These are phyloP conservation scores for Grosmannia serpens DNA, from an alignment of 2,329 filamentous ascomycete genomes.

Conservation along the genomic window DNA sequence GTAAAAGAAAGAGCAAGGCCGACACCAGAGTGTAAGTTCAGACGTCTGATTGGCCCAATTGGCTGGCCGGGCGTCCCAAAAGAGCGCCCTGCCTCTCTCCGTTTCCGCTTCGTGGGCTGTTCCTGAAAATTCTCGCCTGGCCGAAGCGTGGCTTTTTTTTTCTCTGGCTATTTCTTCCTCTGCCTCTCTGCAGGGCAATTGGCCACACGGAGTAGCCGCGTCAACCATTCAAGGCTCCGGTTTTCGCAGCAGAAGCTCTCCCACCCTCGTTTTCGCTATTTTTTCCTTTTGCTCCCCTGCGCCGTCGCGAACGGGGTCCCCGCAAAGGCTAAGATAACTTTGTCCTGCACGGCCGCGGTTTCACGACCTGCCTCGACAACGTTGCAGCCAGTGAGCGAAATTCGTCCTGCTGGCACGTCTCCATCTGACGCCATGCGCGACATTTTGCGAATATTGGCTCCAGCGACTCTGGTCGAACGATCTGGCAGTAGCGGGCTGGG, in stretches of 20 bases:
- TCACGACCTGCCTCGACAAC: background rate
- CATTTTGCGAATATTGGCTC: background rate
- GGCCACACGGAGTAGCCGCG: background rate
- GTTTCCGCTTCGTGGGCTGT: conserved; percentile 1
- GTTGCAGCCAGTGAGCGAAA: background rate
- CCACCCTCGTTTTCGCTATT: no score
- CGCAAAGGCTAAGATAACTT: background rate
- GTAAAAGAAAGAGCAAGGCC: conserved; percentile 1
- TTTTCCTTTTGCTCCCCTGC: background rate
- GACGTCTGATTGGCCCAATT: background rate
- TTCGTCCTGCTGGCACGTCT: background rate
- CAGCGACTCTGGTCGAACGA: background rate
- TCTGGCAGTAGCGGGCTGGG: background rate
- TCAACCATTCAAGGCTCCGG: background rate
- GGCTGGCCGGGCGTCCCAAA: background rate
- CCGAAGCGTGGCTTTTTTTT: background rate
- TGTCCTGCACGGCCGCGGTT: background rate
- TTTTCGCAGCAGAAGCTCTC: background rate
- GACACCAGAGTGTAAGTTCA: background rate
- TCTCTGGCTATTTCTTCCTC: background rate
- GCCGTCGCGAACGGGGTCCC: background rate
- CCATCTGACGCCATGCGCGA: background rate
- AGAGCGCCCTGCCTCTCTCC: background rate
- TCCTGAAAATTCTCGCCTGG: background rate
- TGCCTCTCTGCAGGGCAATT: background rate